These are phyloP conservation scores for Trichophyton verrucosum DNA, from an alignment of 2,329 filamentous ascomycete species.

Conservation along the genomic window DNA sequence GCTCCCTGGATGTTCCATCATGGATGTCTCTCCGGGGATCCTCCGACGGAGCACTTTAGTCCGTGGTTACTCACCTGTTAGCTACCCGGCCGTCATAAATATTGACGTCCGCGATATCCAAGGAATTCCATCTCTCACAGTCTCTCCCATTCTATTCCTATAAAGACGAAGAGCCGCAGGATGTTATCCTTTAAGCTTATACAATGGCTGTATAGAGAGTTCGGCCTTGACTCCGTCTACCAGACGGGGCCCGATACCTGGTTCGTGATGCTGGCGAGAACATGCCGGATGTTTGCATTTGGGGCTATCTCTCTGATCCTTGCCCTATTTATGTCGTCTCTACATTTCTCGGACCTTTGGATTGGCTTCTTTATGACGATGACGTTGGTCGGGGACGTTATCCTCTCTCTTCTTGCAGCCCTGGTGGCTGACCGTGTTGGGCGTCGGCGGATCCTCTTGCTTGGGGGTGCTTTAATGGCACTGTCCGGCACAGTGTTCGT, in stretches of 20 bases:
- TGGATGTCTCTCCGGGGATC: too few species aligned
- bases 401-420: not conserved
- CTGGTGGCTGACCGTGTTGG: slow-evolving; percentile 1
- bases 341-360: not conserved
- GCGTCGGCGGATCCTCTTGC: not conserved
- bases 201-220: not conserved
- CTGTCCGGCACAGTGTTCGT: not conserved
- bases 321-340: not conserved
- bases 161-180: not conserved
- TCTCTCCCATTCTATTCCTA: not conserved
- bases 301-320: not conserved
- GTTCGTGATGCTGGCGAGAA: not conserved
- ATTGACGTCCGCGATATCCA: not conserved
- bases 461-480: not conserved
- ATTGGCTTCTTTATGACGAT: not conserved
- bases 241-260: not conserved
- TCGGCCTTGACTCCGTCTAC: not conserved
- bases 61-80: not conserved
- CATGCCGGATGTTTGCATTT: slow-evolving; percentile 1
- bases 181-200: not conserved
- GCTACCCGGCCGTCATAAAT: not conserved
- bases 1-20: too few species aligned
- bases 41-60: not conserved
- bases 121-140: not conserved
- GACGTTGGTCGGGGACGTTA: not conserved